Base-by-base conservation (phyloP, 2,329 filamentous ascomycete species). In the Aspergillus arachidicola region DNA sequence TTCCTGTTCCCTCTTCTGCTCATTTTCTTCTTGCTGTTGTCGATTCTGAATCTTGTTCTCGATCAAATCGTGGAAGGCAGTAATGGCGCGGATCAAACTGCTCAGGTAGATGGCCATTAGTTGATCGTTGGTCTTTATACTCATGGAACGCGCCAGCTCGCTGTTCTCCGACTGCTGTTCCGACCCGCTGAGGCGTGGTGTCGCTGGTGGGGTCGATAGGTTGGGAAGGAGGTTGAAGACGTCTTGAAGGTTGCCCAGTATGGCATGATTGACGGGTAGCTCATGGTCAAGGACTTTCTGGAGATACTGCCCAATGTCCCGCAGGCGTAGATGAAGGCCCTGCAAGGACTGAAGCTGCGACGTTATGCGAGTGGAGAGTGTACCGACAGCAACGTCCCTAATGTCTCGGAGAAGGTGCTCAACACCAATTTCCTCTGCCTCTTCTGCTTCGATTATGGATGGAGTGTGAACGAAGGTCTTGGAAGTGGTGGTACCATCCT, bases 21-120 rank as follows among this genome's bases (percentile, higher is more conserved):
- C 94, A 82, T 94, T 94, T 75, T 99, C 95, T 76, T 98, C 95
- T 75, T 96, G 91, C 78, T 96, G 92, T 81, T 98, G 94, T 78
- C 94, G 88, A 82, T 99, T 99, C 83, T 98, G 94, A 71, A 98
- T 97, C 87, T 99, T 99, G 85, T 99, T 99, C 84, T 99, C 95
- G 70, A 99, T 99, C 70, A 99, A 83, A 77, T 99, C 95, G 79
- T 99, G 95, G 89, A 98, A 99, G 9, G 95, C 95, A 14, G 95
- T 98, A 75, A 99, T 99, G 62, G 95, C 95, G 65, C 95, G 88
- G 80, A 99, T 98, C 83, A 98, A 83, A 82, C 92, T 96, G 82
- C 92, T 96, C 60, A 99, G 85, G 80, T 99, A 99, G 78, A 99
- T 98, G 58, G 94, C 89, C 92, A 99, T 97, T 68, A 99, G 87